A percentile compares a stretch with the other conserved stretches of the same genome.
Evolutionary conservation across 768 basidiomycete species (phyloP).

Genomic region (Podaxis sp.): DNA sequence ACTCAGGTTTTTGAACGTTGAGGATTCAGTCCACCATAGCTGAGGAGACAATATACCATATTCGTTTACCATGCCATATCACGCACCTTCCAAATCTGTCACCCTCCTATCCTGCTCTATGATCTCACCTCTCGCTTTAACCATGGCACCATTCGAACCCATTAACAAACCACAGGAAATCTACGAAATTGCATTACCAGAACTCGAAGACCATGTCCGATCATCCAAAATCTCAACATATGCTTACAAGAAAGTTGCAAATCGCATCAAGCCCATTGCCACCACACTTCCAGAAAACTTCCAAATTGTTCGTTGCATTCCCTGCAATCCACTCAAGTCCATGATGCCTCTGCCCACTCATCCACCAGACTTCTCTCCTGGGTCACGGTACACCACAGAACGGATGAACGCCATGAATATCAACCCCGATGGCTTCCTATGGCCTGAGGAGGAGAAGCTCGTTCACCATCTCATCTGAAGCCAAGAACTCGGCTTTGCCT

Average conservation of each 20-base stretch:
- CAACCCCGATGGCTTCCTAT: constrained; percentile 27
- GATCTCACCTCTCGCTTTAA: not conserved
- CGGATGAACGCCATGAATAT: constrained; percentile 18
- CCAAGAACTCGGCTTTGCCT: constrained; percentile 37
- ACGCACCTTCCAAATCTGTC: too few species aligned
- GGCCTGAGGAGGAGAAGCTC: too few species aligned
- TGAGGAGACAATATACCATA: too few species aligned
- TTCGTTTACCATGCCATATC: too few species aligned
- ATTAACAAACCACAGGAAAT: not conserved
- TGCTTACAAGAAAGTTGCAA: constrained; percentile 2
- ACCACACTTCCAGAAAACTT: constrained; percentile 9
- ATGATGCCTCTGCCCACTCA: constrained; percentile 10
- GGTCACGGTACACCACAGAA: constrained; percentile 23
- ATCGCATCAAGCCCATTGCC: not conserved
- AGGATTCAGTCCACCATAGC: not conserved
- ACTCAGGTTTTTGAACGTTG: not conserved
- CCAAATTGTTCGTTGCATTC: constrained; percentile 15
- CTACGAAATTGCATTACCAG: not conserved
- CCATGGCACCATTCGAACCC: not conserved
- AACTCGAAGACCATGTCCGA: not conserved
- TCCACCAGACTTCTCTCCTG: constrained; percentile 19
- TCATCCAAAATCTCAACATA: not conserved
- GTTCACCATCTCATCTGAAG: constrained; percentile 31
- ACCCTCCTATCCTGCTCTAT: not conserved
- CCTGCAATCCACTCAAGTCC: constrained; percentile 13